Evolutionary conservation across 2,329 filamentous ascomycete genomes (phyloP).

Genomic region (Colletotrichum eremochloae): DNA sequence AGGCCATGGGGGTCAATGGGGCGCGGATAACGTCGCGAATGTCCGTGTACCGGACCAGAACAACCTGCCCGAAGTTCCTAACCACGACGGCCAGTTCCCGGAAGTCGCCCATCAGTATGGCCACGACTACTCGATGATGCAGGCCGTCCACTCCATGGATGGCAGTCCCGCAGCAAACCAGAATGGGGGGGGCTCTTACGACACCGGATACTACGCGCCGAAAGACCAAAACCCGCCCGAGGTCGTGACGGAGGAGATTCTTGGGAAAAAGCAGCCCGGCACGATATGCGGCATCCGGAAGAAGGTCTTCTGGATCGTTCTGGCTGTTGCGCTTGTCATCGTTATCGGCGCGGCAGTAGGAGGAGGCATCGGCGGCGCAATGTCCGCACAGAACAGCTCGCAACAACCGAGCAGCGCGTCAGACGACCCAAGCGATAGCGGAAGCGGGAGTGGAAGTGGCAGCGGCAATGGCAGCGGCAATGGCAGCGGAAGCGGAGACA

Average conservation of each 20-base stretch:
- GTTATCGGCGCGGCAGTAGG: slow-evolving; percentile 35
- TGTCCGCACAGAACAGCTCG: slow-evolving; percentile 24
- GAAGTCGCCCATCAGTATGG: slow-evolving; percentile 17
- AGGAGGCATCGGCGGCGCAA: slow-evolving; percentile 32
- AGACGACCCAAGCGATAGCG: slow-evolving; percentile 1
- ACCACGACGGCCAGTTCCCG: slow-evolving; percentile 17
- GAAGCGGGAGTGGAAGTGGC: slow-evolving; percentile 1
- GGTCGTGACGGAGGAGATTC: slow-evolving; percentile 4
- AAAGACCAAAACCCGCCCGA: slow-evolving; percentile 19
- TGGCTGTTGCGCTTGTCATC: slow-evolving; percentile 16
- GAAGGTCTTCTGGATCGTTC: slow-evolving; percentile 39
- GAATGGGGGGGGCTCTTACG: neutral
- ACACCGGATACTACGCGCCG: slow-evolving; percentile 21
- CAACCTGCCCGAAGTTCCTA: slow-evolving; percentile 25
- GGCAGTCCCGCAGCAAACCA: slow-evolving; percentile 2
- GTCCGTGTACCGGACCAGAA: slow-evolving; percentile 27
- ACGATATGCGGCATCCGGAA: slow-evolving; percentile 36
- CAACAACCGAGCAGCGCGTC: slow-evolving; percentile 24
- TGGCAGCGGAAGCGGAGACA: neutral
- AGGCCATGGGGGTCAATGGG: slow-evolving; percentile 13
- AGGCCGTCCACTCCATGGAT: slow-evolving; percentile 12
- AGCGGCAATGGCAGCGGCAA: neutral
- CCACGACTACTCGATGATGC: slow-evolving; percentile 25
- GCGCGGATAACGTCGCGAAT: slow-evolving; percentile 7
- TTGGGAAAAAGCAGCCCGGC: neutral